Percentiles rank a stretch among this genome's conserved stretches.
phyloP scores from a whole-genome alignment of 176 grass and related monocot species.

The Canna indica region DNA sequence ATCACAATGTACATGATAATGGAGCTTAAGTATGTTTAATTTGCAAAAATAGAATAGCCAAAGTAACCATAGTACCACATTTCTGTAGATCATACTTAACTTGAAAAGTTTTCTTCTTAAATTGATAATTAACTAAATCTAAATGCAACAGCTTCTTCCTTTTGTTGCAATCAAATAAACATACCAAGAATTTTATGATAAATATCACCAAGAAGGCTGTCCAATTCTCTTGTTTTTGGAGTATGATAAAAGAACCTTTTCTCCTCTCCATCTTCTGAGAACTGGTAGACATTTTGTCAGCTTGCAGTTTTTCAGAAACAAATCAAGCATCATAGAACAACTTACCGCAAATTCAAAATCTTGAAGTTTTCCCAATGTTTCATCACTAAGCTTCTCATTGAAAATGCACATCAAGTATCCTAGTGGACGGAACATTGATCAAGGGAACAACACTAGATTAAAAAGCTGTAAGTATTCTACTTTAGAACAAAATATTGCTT shows the following conservation, averaged over 20 bases:
- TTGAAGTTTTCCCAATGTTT: constrained; percentile 47
- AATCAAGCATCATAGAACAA: constrained; percentile 8
- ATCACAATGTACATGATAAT: background rate
- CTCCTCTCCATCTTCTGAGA: constrained; percentile 78
- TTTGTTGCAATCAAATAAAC: background rate
- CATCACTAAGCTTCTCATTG: constrained; percentile 66
- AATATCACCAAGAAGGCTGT: constrained; percentile 96
- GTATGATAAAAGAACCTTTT: constrained; percentile 93
- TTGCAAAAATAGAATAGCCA: background rate
- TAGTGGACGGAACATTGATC: constrained; percentile 22
- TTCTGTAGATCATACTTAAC: too few species aligned
- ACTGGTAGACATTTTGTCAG: constrained; percentile 40
- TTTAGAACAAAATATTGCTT: background rate
- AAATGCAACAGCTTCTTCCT: too few species aligned
- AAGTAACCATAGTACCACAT: background rate
- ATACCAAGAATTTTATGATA: constrained; percentile 99
- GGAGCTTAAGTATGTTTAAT: background rate
- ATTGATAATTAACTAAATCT: too few species aligned
- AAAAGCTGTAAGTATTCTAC: background rate
- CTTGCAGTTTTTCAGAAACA: constrained; percentile 15
- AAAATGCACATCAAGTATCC: constrained; percentile 96
- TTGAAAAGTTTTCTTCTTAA: too few species aligned
- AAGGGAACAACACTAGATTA: background rate
- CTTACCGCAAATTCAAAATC: constrained; percentile 88
- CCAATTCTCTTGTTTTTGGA: constrained; percentile 88